Conservation (phyloP, 768 basidiomycete species). For the Kwoniella bestiolae region DNA sequence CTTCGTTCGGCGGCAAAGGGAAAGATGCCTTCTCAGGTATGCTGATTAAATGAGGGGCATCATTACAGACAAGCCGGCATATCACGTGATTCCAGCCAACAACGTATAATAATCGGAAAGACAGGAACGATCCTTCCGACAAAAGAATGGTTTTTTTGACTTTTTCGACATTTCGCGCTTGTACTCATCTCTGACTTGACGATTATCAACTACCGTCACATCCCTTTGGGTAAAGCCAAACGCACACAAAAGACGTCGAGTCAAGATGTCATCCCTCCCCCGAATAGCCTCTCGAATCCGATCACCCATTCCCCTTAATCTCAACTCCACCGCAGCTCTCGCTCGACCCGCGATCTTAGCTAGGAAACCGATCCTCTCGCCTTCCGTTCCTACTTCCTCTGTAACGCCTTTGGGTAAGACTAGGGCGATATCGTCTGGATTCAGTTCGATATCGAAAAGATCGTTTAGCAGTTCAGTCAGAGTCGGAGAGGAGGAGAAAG, state of each 20-base stretch:
- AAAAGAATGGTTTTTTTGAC: neutral
- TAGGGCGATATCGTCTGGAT: neutral
- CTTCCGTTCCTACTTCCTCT: slow-evolving; percentile 1
- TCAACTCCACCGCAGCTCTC: slow-evolving; percentile 5
- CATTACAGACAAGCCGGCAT: no score
- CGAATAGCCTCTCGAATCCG: slow-evolving; percentile 12
- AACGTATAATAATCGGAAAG: neutral
- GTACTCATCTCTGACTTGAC: neutral
- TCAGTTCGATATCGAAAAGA: slow-evolving; percentile 7
- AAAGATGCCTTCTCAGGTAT: no score
- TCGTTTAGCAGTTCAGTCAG: slow-evolving; percentile 35
- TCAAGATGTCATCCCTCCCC: slow-evolving; percentile 18
- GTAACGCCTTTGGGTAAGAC: neutral
- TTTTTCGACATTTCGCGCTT: neutral
- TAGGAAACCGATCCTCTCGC: slow-evolving; percentile 20
- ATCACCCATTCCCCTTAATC: neutral
- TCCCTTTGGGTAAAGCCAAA: neutral
- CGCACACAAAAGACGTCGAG: slow-evolving; percentile 11
- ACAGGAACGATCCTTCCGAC: slow-evolving; percentile 1
- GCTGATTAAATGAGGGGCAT: no score
- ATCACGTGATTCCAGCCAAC: neutral
- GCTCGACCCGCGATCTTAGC: slow-evolving; percentile 13
- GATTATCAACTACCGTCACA: neutral
- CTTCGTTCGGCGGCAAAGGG: no score
- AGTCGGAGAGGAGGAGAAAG: slow-evolving; percentile 32